Percentiles rank a stretch among this genome's conserved stretches.
These are phyloP conservation scores for Chloris gayana DNA, from an alignment of 176 grass and related monocot species.

Conservation along the genomic window DNA sequence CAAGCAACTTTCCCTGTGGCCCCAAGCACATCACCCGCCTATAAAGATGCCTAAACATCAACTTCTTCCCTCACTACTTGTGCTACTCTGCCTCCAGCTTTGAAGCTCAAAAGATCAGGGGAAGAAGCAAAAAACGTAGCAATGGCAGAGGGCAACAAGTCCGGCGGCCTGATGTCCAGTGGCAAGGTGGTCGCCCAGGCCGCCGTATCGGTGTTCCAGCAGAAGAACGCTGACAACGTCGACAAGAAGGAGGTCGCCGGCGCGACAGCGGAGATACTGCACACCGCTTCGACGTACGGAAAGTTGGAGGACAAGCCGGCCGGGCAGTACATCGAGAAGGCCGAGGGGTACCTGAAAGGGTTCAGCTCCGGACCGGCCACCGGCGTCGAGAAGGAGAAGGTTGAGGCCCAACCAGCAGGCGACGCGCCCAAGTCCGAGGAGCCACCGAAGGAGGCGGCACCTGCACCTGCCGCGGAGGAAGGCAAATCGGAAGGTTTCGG, in stretches of 20 bases:
- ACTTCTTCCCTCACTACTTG: not conserved
- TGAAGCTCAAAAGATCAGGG: not conserved
- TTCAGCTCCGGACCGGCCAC: constrained; percentile 37
- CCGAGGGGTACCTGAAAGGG: constrained; percentile 70
- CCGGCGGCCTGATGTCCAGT: constrained; percentile 63
- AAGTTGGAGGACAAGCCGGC: constrained; percentile 71
- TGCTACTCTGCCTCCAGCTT: not conserved
- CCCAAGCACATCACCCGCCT: not conserved
- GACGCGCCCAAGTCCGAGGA: constrained; percentile 17
- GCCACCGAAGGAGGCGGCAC: not conserved
- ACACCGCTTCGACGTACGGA: constrained; percentile 60
- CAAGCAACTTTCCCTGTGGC: not conserved
- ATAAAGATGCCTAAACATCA: constrained; percentile 14
- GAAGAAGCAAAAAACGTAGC: not conserved
- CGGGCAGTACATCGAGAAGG: constrained; percentile 80
- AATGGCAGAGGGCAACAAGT: constrained; percentile 35
- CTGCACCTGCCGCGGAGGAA: constrained; percentile 35
- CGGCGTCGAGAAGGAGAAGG: not conserved
- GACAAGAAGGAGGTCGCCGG: constrained; percentile 77
- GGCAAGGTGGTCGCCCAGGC: constrained; percentile 64
- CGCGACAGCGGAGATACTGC: constrained; percentile 57
- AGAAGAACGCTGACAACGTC: constrained; percentile 48
- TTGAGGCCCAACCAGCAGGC: not conserved
- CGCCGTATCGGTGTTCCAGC: constrained; percentile 49
- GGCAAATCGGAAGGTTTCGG: constrained; percentile 45